Evolutionary conservation across 345 rosid species (phyloP).

Genomic region (Melaleuca quinquenervia): DNA sequence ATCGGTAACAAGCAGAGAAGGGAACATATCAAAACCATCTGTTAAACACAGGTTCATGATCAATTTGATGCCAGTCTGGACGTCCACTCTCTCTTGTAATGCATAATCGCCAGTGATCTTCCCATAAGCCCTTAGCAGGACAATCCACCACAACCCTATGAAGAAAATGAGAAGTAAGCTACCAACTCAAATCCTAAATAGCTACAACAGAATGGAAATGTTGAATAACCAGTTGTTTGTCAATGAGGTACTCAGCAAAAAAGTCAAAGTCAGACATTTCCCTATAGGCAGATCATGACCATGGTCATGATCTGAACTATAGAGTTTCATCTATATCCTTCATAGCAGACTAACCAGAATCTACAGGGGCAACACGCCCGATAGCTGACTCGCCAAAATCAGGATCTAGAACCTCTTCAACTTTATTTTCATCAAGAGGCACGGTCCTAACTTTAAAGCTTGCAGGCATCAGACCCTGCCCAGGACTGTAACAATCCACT

Average conservation of each 20-base stretch:
- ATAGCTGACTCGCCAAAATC: slow-evolving; percentile 95
- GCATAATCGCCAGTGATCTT: slow-evolving; percentile 72
- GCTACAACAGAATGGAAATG: neutral
- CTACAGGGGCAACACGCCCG: slow-evolving; percentile 93
- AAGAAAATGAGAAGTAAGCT: neutral
- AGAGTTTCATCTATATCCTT: neutral
- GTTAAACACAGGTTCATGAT: slow-evolving; percentile 68
- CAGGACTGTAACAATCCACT: slow-evolving; percentile 90
- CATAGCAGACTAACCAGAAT: slow-evolving; percentile 49
- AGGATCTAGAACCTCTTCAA: slow-evolving; percentile 80
- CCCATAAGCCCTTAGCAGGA: slow-evolving; percentile 76
- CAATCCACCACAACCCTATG: slow-evolving; percentile 89
- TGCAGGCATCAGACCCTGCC: slow-evolving; percentile 91
- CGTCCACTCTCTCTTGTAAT: slow-evolving; percentile 84
- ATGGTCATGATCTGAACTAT: neutral
- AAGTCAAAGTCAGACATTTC: neutral
- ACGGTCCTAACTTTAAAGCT: slow-evolving; percentile 79
- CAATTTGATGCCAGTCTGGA: slow-evolving; percentile 73
- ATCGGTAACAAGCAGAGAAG: slow-evolving; percentile 74
- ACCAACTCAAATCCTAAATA: neutral
- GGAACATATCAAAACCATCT: slow-evolving; percentile 91
- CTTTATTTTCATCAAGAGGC: slow-evolving; percentile 47
- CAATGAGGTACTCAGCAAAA: neutral
- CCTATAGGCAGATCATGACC: neutral
- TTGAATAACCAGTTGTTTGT: neutral